A percentile compares a stretch with the other conserved stretches of the same genome.
These are phyloP conservation scores for Pycnococcus provasolii DNA, from an alignment of 139 green algal species.

Conservation along the genomic window DNA sequence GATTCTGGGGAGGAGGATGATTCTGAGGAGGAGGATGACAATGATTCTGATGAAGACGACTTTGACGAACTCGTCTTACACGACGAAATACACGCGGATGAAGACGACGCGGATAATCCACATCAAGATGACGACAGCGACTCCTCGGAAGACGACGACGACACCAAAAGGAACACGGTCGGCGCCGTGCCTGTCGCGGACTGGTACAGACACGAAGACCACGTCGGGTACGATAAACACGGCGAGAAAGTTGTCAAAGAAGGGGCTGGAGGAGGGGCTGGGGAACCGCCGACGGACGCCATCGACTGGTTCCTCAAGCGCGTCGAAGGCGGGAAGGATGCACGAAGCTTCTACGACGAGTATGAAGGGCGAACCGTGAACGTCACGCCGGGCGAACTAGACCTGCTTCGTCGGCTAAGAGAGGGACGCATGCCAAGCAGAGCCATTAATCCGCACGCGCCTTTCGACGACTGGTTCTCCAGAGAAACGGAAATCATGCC, in stretches of 20 bases:
- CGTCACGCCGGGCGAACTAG: not conserved
- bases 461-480: slow-evolving; percentile 62
- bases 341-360: too few species aligned
- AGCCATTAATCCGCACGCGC: slow-evolving; percentile 1
- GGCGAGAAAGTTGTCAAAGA: slow-evolving; percentile 45
- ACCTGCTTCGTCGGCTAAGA: not conserved
- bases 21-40: too few species aligned
- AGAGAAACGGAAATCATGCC: slow-evolving; percentile 60
- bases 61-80: too few species aligned
- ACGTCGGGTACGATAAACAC: slow-evolving; percentile 79
- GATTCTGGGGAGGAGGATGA: too few species aligned
- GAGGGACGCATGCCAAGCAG: not conserved
- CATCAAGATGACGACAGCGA: too few species aligned
- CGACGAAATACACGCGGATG: too few species aligned
- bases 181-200: slow-evolving; percentile 63
- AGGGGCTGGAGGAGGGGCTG: slow-evolving; percentile 46
- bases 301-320: too few species aligned
- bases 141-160: too few species aligned
- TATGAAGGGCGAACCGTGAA: too few species aligned
- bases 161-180: slow-evolving; percentile 31
- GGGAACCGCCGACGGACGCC: slow-evolving; percentile 29
- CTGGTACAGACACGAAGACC: slow-evolving; percentile 90
- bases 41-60: too few species aligned
- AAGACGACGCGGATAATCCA: too few species aligned
- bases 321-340: too few species aligned